Percentiles rank a stretch among this genome's conserved stretches.
phyloP scores from a whole-genome alignment of 2,329 filamentous ascomycete species.

The Fusarium sp. region DNA sequence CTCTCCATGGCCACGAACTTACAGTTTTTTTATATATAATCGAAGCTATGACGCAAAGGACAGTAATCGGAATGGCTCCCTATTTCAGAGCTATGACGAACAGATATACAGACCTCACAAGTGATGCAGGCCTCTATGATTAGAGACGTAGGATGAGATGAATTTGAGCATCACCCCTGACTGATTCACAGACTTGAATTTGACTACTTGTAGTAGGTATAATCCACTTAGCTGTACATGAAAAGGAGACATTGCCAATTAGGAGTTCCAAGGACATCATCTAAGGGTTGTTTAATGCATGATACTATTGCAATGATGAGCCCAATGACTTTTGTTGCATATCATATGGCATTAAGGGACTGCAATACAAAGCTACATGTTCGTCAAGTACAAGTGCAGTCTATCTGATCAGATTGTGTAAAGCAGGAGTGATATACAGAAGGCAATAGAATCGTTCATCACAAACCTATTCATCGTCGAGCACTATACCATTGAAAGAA shows the following conservation, averaged over 20 bases:
- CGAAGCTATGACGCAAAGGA: neutral
- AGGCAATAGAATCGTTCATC: neutral
- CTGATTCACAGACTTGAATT: neutral
- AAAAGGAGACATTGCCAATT: neutral
- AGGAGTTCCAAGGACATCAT: neutral
- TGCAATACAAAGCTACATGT: too few species aligned
- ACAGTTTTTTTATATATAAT: too few species aligned
- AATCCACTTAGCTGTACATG: accelerated
- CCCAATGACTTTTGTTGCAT: neutral
- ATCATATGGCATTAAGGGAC: neutral
- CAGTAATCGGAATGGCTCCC: accelerated
- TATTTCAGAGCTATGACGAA: neutral
- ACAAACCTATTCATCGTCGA: neutral
- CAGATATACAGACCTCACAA: neutral
- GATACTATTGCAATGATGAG: neutral
- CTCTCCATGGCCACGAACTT: neutral
- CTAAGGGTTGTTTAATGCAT: neutral
- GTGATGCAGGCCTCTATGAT: neutral
- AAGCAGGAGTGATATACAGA: neutral
- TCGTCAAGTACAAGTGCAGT: neutral
- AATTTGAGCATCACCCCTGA: too few species aligned
- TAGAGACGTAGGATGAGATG: neutral
- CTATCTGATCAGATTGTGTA: neutral
- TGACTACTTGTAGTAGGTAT: neutral
- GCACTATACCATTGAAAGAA: neutral